These are phyloP conservation scores for Chalaropsis ovoidea DNA, from an alignment of 2,329 filamentous ascomycete genomes.

Conservation along the genomic window DNA sequence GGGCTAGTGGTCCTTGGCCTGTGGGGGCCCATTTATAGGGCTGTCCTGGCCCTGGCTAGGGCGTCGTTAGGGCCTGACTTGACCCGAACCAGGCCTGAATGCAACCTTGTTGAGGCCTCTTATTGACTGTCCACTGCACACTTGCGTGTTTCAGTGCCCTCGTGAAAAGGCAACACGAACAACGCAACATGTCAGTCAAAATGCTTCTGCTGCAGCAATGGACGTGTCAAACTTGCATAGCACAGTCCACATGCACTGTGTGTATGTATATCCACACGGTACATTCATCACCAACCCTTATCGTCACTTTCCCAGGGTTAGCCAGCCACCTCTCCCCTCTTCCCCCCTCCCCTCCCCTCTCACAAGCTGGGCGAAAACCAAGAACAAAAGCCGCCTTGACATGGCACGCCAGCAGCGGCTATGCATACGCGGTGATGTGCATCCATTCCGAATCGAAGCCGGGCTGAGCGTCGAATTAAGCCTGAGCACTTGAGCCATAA, in stretches of 20 bases:
- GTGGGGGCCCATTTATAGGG: not conserved
- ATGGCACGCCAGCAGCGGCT: not conserved
- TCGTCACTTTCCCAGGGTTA: not conserved
- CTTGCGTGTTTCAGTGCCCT: not conserved
- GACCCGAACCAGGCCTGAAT: not conserved
- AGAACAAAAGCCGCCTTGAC: not conserved
- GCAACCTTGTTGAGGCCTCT: not conserved
- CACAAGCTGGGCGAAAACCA: conserved; percentile 2
- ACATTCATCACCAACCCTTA: not conserved
- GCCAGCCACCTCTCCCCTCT: not conserved
- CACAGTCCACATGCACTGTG: too few species aligned
- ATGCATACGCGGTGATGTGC: not conserved
- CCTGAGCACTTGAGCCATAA: not conserved
- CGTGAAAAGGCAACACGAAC: not conserved
- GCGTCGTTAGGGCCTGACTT: not conserved
- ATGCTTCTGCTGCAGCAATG: too few species aligned
- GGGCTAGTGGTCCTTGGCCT: not conserved
- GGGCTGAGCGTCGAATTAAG: not conserved
- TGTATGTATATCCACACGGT: not conserved
- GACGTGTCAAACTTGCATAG: too few species aligned
- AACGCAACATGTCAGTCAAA: not conserved
- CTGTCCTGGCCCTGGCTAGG: not conserved
- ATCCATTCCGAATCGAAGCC: not conserved
- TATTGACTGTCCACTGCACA: not conserved
- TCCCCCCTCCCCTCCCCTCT: not conserved